Base-by-base conservation (phyloP, 2,329 filamentous ascomycete genomes). In the Penicillium sclerotiorum region DNA sequence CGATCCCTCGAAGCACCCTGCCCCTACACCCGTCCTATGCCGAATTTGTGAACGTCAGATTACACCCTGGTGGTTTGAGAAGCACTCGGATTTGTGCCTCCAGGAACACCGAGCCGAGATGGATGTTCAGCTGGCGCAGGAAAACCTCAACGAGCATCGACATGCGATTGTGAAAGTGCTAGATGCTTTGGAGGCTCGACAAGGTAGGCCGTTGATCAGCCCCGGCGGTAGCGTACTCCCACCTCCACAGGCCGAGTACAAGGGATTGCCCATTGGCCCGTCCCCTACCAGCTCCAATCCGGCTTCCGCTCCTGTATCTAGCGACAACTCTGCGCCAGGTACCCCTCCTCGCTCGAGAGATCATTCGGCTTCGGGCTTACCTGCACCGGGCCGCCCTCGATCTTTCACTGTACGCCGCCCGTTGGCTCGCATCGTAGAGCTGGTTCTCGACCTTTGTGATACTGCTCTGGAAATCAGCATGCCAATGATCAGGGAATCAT, bases 31-130 rank as follows among this genome's bases (percentile, higher is more conserved):
- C 0, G 88, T 97, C 4, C 82, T 99, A 13, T 99, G 94, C 71
- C 90, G 94, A 45, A 97, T 99, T 47, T 99, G 94, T 70, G 94
- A 99, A 69, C 89, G 94, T 46, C 90, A 96, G 55, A 97, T 99
- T 53, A 90, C 90, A 4, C 91, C 93, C 0, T 99, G 94, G 94
- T 99, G 94, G 95, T 99, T 99, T 62, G 94, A 99, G 73, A 99
- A 97, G 71, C 94, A 99, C 69, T 96, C 93, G 2, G 95, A 99
- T 63, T 77, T 97, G 17, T 99, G 94, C 66, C 78, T 96, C 47
- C 92, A 97, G 68, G 94, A 99, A 68, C 94, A 99, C 67, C 87
- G 89, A 44, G 93, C 94, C 0, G 94, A 99, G 69, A 95, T 96
- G 89, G 93, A 97, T 62, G 91, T 99, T 4, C 93, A 99, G 68